These are phyloP conservation scores for Annulohypoxylon nitens DNA, from an alignment of 495 filamentous ascomycete genomes.

Conservation along the genomic window DNA sequence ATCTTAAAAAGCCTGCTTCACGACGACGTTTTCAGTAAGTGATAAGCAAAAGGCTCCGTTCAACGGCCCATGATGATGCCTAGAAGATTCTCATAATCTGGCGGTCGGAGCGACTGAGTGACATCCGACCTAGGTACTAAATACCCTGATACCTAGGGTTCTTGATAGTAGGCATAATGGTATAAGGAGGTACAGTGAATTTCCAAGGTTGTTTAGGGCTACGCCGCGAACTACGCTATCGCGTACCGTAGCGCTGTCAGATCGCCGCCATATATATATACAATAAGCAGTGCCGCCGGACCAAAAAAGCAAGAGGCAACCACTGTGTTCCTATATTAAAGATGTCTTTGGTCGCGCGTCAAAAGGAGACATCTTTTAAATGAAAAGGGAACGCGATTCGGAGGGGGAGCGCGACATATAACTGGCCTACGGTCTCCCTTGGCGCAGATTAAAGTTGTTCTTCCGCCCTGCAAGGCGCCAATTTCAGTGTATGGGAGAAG, in stretches of 20 bases:
- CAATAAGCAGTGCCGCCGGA: neutral
- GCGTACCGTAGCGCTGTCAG: conserved; percentile 11
- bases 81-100: conserved; percentile 40
- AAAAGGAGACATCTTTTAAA: conserved; percentile 16
- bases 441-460: conserved; percentile 44
- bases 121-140: conserved; percentile 20
- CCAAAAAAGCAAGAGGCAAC: neutral
- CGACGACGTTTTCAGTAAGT: conserved; percentile 46
- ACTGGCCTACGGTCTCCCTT: conserved; percentile 37
- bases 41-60: conserved; percentile 46
- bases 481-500: conserved; percentile 35
- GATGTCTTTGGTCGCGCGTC: conserved; percentile 17
- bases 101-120: conserved; percentile 44
- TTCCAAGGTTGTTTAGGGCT: conserved; percentile 25
- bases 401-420: conserved; percentile 29
- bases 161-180: too few relatives aligned
- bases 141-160: neutral
- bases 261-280: neutral
- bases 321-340: neutral
- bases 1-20: conserved; percentile 50
- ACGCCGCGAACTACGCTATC: conserved; percentile 19
- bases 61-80: conserved; percentile 43
- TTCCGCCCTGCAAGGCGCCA: conserved; percentile 45
- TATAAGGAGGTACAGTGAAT: neutral
- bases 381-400: conserved; percentile 29